Conservation (phyloP, 2,329 filamentous ascomycete species). For the Penicillium expansum region DNA sequence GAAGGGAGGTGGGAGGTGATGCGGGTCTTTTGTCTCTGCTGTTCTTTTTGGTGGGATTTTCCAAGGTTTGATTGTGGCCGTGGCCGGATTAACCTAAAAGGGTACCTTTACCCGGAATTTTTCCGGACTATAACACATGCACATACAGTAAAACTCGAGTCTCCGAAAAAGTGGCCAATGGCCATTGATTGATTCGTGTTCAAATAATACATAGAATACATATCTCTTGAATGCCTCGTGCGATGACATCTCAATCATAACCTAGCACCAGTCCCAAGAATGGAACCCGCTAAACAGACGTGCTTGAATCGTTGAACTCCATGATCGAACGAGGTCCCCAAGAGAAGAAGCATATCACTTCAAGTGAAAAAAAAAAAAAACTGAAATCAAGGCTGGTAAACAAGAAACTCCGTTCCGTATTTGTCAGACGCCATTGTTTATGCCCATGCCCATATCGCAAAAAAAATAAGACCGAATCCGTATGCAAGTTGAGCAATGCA, state of each 20-base stretch:
- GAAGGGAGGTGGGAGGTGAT: conserved; percentile 19
- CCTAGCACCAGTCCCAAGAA: not conserved
- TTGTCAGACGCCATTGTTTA: conserved; percentile 26
- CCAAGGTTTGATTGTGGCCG: conserved; percentile 26
- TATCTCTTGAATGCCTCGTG: conserved; percentile 21
- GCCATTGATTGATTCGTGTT: conserved; percentile 16
- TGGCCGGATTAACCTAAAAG: conserved; percentile 17
- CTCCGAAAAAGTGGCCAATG: not conserved
- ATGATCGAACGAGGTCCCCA: conserved; percentile 3
- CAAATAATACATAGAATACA: conserved; percentile 29
- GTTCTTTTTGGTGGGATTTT: conserved; percentile 31
- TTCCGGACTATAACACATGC: conserved; percentile 13
- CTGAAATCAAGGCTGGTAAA: conserved; percentile 4
- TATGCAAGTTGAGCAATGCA: conserved; percentile 7
- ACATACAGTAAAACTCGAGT: not conserved
- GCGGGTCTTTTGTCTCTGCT: conserved; percentile 23
- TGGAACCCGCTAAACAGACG: not conserved
- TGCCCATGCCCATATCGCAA: conserved; percentile 20
- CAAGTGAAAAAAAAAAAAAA: not conserved
- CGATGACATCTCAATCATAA: conserved; percentile 14
- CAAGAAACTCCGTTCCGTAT: conserved; percentile 23
- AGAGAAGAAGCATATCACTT: conserved; percentile 8
- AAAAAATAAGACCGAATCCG: conserved; percentile 2
- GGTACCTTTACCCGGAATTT: conserved; percentile 13
- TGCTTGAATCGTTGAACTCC: not conserved